Evolutionary conservation across 2,329 filamentous ascomycete genomes (phyloP).

Genomic region (Daldinia sp.): DNA sequence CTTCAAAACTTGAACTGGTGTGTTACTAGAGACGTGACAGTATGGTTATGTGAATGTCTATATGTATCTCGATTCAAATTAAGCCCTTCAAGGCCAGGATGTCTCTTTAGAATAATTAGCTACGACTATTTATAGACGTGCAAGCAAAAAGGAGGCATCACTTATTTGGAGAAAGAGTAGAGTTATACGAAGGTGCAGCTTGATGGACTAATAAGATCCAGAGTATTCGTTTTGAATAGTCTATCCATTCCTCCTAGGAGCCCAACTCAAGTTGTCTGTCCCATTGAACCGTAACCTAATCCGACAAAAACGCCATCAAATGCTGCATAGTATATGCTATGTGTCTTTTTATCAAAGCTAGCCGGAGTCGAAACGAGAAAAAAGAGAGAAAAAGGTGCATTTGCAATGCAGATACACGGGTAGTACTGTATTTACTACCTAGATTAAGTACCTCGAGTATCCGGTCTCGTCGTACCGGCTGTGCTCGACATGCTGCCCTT

Average conservation of each 20-base stretch:
- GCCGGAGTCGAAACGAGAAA: conserved; percentile 23
- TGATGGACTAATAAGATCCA: conserved; percentile 16
- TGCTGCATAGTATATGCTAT: conserved; percentile 29
- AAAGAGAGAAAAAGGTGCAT: conserved; percentile 10
- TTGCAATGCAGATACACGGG: conserved; percentile 27
- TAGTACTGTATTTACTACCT: conserved; percentile 22
- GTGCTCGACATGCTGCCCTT: conserved; percentile 67
- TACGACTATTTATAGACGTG: background rate
- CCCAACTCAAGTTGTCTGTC: conserved; percentile 19
- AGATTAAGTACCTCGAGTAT: conserved; percentile 47
- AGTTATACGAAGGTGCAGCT: conserved; percentile 21
- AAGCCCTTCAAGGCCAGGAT: background rate
- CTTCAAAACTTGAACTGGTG: background rate
- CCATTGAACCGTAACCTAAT: conserved; percentile 26
- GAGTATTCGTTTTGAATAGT: conserved; percentile 24
- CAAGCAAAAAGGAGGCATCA: background rate
- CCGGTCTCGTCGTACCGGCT: conserved; percentile 57
- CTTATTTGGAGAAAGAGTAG: conserved; percentile 6
- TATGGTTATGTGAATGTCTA: background rate
- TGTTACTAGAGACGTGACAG: background rate
- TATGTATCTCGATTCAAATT: background rate
- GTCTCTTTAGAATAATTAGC: background rate
- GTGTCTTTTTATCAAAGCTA: conserved; percentile 23
- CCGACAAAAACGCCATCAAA: conserved; percentile 38
- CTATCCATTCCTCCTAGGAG: conserved; percentile 25